These are phyloP conservation scores for Termitomyces sp. DNA, from an alignment of 768 basidiomycete species.

Conservation along the genomic window DNA sequence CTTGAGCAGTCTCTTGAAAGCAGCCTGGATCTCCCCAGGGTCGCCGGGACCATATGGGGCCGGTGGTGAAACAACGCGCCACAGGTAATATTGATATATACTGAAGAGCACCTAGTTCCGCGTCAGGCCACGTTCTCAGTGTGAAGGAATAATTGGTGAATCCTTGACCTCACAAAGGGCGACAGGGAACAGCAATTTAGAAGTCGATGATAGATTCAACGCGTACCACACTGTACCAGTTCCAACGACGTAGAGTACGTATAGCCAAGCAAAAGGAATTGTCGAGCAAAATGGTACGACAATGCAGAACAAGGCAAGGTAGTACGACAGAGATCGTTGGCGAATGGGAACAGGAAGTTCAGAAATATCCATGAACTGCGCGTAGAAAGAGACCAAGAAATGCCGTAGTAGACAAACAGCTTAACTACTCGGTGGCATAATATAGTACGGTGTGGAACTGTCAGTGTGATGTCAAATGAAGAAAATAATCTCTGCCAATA, in stretches of 20 bases:
- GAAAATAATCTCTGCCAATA: not conserved
- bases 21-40: constrained; percentile 51
- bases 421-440: not conserved
- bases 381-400: not conserved
- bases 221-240: constrained; percentile 36
- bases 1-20: constrained; percentile 62
- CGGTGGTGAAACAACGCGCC: constrained; percentile 43
- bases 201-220: constrained; percentile 32
- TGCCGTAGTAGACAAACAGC: not conserved
- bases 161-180: constrained; percentile 57
- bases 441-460: not conserved
- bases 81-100: constrained; percentile 56
- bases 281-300: constrained; percentile 65
- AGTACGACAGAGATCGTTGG: constrained; percentile 49
- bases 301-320: constrained; percentile 50
- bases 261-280: constrained; percentile 64
- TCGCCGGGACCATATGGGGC: constrained; percentile 44
- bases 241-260: constrained; percentile 48
- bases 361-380: constrained; percentile 29
- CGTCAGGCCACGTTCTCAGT: not conserved
- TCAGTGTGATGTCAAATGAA: not conserved
- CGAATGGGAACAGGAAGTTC: constrained; percentile 35
- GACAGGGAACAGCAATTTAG: constrained; percentile 39
- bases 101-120: constrained; percentile 61
- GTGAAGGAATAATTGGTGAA: not conserved